Conservation (phyloP, 176 grass and related monocot species). For the Poa annua region DNA sequence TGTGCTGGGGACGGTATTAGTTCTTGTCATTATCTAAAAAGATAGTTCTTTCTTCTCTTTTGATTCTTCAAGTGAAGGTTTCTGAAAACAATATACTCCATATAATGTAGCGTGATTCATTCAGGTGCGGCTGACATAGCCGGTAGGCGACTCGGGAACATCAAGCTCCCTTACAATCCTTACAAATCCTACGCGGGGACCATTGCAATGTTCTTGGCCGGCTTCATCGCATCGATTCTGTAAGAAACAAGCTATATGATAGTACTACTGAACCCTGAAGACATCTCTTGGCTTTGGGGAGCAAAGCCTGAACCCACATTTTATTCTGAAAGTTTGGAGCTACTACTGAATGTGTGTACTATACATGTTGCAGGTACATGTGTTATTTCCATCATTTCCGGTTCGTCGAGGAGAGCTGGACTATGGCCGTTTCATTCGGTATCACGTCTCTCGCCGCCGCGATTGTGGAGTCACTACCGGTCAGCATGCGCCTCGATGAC, state of each 20-base stretch:
- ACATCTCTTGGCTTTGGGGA: not conserved
- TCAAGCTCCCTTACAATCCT: slow-evolving; percentile 72
- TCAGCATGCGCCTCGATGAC: slow-evolving; percentile 71
- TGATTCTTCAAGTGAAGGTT: not conserved
- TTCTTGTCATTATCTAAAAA: slow-evolving; percentile 45
- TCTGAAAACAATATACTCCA: not conserved
- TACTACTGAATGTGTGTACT: not conserved
- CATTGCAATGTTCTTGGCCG: slow-evolving; percentile 56
- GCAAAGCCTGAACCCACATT: not conserved
- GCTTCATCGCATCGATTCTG: slow-evolving; percentile 69
- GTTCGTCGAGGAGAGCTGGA: slow-evolving; percentile 62
- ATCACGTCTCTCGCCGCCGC: slow-evolving; percentile 52
- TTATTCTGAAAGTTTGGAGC: not conserved
- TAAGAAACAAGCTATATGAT: slow-evolving; percentile 16
- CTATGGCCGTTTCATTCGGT: slow-evolving; percentile 42
- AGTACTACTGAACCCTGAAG: not conserved
- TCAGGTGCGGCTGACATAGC: slow-evolving; percentile 83
- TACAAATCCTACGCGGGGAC: slow-evolving; percentile 74
- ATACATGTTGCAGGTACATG: slow-evolving; percentile 55
- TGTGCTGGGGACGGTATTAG: slow-evolving; percentile 79
- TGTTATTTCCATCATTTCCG: slow-evolving; percentile 67
- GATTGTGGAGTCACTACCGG: slow-evolving; percentile 58
- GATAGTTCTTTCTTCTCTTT: not conserved
- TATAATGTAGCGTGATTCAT: not conserved
- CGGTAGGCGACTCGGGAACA: slow-evolving; percentile 61